A percentile compares a stretch with the other conserved stretches of the same genome.
phyloP scores from a whole-genome alignment of 371 early-diverging fungal species.

The Rhizopus microsporus region DNA sequence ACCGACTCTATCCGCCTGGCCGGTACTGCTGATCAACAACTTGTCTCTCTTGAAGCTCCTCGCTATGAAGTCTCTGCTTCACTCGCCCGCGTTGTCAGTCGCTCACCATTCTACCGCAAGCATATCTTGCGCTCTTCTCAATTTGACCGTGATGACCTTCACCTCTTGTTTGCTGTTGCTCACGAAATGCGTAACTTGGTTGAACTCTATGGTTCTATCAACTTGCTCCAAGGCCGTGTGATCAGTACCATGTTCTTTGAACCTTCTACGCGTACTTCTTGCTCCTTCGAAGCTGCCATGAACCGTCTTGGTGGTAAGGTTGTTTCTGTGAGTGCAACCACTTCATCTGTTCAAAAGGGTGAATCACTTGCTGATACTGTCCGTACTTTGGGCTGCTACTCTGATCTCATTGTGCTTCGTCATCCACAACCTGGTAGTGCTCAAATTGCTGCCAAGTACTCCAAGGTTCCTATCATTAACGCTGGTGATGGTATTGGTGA shows the following conservation, averaged over 20 bases:
- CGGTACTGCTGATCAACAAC: constrained; percentile 39
- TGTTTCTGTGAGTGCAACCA: constrained; percentile 78
- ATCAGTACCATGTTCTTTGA: constrained; percentile 96
- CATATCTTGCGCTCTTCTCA: constrained; percentile 89
- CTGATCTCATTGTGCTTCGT: constrained; percentile 89
- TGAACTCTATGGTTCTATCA: constrained; percentile 83
- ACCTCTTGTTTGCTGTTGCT: constrained; percentile 93
- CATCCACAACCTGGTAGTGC: constrained; percentile 92
- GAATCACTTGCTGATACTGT: constrained; percentile 95
- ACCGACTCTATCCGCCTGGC: constrained; percentile 35
- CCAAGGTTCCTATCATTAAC: constrained; percentile 92
- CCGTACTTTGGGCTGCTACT: constrained; percentile 90
- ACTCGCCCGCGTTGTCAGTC: constrained; percentile 62
- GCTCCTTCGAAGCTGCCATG: constrained; percentile 96
- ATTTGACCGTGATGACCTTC: constrained; percentile 89
- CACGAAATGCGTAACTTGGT: constrained; percentile 95
- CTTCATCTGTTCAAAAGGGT: constrained; percentile 93
- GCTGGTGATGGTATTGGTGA: constrained; percentile 98
- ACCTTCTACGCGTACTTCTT: constrained; percentile 92
- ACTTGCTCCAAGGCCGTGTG: constrained; percentile 86
- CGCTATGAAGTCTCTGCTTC: constrained; percentile 64
- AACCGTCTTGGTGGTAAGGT: constrained; percentile 90
- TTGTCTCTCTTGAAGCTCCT: constrained; percentile 36
- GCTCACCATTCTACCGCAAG: constrained; percentile 91
- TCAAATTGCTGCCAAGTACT: constrained; percentile 82